Conservation (phyloP, 2,329 filamentous ascomycete genomes). For the Ceratocystis alfenasii region DNA sequence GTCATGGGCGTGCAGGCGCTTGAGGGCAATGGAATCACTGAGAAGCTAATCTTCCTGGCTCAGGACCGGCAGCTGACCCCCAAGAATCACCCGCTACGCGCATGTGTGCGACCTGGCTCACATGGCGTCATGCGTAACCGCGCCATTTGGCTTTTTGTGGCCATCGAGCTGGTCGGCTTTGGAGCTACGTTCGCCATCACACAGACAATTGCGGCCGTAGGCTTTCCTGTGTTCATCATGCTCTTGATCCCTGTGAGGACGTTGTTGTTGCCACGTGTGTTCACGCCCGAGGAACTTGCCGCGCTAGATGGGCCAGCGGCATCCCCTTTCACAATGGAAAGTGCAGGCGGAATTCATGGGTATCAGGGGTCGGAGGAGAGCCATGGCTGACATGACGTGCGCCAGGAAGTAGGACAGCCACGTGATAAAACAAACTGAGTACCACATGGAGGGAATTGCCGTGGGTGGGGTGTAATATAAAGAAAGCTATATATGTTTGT, state of each 20-base stretch:
- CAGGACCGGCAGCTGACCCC: constrained; percentile 52
- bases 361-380: constrained; percentile 20
- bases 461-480: not conserved
- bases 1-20: constrained; percentile 74
- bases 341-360: constrained; percentile 53
- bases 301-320: constrained; percentile 62
- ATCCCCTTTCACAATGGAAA: constrained; percentile 64
- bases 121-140: constrained; percentile 42
- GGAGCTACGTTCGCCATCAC: constrained; percentile 72
- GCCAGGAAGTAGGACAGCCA: not conserved
- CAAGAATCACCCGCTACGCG: constrained; percentile 42
- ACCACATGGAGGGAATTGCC: not conserved
- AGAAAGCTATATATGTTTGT: not conserved
- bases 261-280: constrained; percentile 49
- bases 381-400: not conserved
- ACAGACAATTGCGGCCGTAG: constrained; percentile 70
- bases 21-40: constrained; percentile 63
- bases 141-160: constrained; percentile 61
- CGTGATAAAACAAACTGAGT: not conserved
- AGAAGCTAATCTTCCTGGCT: constrained; percentile 58
- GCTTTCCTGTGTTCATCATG: constrained; percentile 65
- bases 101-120: constrained; percentile 39
- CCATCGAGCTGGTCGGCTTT: constrained; percentile 56
- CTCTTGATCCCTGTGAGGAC: constrained; percentile 55
- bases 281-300: constrained; percentile 47